Percentiles rank a stretch among this genome's conserved stretches.
Evolutionary conservation across 257 asterid species (phyloP).

Genomic region (Gardenia jasminoides): DNA sequence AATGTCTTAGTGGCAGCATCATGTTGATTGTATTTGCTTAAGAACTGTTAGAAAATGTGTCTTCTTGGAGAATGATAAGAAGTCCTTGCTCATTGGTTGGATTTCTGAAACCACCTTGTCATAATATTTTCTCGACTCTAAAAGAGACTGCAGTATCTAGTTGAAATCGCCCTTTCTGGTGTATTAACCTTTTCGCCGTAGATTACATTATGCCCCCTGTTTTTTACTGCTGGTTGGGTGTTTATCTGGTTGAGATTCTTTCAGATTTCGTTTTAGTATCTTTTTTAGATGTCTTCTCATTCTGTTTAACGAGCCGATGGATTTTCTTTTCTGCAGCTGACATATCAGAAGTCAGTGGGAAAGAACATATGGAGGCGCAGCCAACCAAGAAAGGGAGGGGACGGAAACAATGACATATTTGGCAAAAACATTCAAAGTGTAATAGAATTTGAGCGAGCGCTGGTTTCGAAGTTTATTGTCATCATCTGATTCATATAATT

Average conservation of each 20-base stretch:
- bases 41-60: neutral
- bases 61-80: neutral
- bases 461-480: neutral
- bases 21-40: neutral
- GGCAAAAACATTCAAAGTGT: neutral
- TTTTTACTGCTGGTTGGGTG: neutral
- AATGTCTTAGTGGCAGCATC: neutral
- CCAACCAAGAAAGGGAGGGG: constrained; percentile 74
- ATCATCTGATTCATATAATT: neutral
- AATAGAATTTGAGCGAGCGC: constrained; percentile 1
- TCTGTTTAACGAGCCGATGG: neutral
- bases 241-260: neutral
- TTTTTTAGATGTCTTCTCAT: neutral
- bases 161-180: neutral
- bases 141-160: neutral
- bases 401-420: constrained; percentile 52
- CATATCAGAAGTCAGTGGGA: constrained; percentile 64
- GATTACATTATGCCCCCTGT: no score
- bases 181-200: neutral
- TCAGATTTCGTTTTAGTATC: neutral
- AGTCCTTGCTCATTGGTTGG: neutral
- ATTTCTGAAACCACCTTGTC: neutral
- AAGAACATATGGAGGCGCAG: constrained; percentile 59
- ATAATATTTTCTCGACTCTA: neutral
- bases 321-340: constrained; percentile 43